Evolutionary conservation across 805 yeast species (phyloP).

Genomic region (baker's yeast (Saccharomyces cerevisiae)): DNA sequence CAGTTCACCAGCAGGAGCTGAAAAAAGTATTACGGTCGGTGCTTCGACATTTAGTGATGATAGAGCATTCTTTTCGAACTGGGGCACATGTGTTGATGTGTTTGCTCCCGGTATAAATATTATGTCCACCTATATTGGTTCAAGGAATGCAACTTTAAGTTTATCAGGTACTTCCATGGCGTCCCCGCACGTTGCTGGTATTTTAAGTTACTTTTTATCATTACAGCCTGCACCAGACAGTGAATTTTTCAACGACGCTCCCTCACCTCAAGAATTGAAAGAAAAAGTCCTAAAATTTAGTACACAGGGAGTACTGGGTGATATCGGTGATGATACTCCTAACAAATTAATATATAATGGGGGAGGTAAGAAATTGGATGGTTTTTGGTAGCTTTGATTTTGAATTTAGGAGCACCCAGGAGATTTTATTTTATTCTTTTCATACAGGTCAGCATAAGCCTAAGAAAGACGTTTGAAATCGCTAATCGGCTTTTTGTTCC

Average conservation of each 20-base stretch:
- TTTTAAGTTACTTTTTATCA: slow-evolving; percentile 80
- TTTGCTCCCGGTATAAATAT: slow-evolving; percentile 94
- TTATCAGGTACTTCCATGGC: slow-evolving; percentile 98
- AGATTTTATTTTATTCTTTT: background rate
- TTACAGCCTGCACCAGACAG: slow-evolving; percentile 71
- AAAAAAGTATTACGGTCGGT: slow-evolving; percentile 83
- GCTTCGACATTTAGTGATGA: slow-evolving; percentile 83
- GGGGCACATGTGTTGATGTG: slow-evolving; percentile 90
- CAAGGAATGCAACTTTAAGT: slow-evolving; percentile 66
- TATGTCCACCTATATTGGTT: slow-evolving; percentile 75
- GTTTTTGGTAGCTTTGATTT: slow-evolving; percentile 42
- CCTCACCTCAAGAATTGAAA: slow-evolving; percentile 70
- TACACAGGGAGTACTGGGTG: slow-evolving; percentile 49
- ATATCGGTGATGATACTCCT: slow-evolving; percentile 67
- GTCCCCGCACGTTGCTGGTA: slow-evolving; percentile 91
- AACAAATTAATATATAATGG: slow-evolving; percentile 73
- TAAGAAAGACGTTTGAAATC: background rate
- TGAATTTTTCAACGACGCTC: slow-evolving; percentile 43
- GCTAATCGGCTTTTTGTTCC: background rate
- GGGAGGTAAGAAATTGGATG: slow-evolving; percentile 63
- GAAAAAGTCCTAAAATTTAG: slow-evolving; percentile 64
- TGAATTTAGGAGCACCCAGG: background rate
- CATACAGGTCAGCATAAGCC: background rate
- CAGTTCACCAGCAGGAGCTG: slow-evolving; percentile 85
- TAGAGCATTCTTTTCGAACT: slow-evolving; percentile 93